Conservation (phyloP, 75 land plant species). For the Selaginella moellendorffii region DNA sequence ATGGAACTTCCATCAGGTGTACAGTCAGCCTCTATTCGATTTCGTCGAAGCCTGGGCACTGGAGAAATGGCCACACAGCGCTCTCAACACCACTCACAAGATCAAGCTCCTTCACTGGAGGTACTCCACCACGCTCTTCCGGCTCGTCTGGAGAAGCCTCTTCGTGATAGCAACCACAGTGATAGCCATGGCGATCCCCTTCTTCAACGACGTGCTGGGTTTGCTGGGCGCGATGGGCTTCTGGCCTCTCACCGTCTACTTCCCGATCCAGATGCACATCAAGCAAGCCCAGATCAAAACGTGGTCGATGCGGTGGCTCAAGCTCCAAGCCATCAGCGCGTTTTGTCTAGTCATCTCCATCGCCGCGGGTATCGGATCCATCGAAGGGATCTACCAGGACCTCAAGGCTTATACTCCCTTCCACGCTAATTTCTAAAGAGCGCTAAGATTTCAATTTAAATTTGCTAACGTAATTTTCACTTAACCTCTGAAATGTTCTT, state of each 20-base stretch:
- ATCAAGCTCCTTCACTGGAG: neutral
- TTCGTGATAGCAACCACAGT: conserved; percentile 23
- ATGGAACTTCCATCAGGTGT: neutral
- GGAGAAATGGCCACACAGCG: conserved; percentile 10
- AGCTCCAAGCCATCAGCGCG: conserved; percentile 15
- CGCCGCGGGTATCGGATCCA: conserved; percentile 38
- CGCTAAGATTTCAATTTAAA: neutral
- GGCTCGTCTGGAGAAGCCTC: conserved; percentile 19
- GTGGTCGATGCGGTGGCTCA: conserved; percentile 14
- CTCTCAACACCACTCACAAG: neutral
- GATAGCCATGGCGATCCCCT: conserved; percentile 28
- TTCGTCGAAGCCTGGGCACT: conserved; percentile 8
- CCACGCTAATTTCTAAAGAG: neutral
- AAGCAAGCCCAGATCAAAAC: conserved; percentile 10
- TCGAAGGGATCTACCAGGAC: conserved; percentile 35
- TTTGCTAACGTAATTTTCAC: neutral
- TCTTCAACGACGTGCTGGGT: conserved; percentile 31
- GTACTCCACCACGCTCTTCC: neutral
- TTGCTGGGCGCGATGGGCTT: conserved; percentile 27
- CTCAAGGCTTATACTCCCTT: conserved; percentile 26
- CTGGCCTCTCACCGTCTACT: conserved; percentile 36
- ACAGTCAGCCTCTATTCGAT: conserved; percentile 11
- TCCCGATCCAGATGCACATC: conserved; percentile 28
- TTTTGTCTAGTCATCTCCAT: conserved; percentile 25
- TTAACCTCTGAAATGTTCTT: no score